A percentile compares a stretch with the other conserved stretches of the same genome.
These are phyloP conservation scores for Sarocladium kiliense DNA, from an alignment of 2,329 filamentous ascomycete genomes.

Conservation along the genomic window DNA sequence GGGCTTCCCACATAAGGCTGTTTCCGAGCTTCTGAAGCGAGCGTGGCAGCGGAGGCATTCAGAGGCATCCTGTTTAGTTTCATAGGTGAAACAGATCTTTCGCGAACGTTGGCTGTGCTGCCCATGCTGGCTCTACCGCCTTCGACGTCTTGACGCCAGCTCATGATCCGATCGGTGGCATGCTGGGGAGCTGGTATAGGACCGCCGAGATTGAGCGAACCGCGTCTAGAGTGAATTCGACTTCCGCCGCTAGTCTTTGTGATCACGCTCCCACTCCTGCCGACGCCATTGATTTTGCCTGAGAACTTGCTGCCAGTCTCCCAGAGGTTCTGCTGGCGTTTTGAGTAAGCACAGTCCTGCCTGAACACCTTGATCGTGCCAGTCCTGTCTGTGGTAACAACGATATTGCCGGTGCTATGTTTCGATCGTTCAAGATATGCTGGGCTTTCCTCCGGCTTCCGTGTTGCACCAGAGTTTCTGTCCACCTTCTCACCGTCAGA, in stretches of 20 bases:
- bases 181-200: constrained; percentile 24
- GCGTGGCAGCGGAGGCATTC: constrained; percentile 30
- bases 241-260: constrained; percentile 47
- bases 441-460: constrained; percentile 62
- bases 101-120: constrained; percentile 37
- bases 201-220: constrained; percentile 41
- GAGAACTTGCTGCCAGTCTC: constrained; percentile 75
- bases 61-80: constrained; percentile 35
- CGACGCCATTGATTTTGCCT: constrained; percentile 58
- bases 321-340: constrained; percentile 72
- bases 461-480: constrained; percentile 14
- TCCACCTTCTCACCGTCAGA: constrained; percentile 30
- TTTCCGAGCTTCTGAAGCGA: constrained; percentile 41
- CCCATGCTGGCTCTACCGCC: constrained; percentile 32
- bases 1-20: constrained; percentile 33
- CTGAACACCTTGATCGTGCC: constrained; percentile 92
- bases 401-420: constrained; percentile 80
- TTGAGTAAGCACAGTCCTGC: constrained; percentile 83
- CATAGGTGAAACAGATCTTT: constrained; percentile 51
- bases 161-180: constrained; percentile 71
- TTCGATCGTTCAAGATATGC: constrained; percentile 70
- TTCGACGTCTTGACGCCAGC: constrained; percentile 71
- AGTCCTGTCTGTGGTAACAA: constrained; percentile 83
- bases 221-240: constrained; percentile 44
- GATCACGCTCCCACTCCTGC: constrained; percentile 50